A percentile compares a stretch with the other conserved stretches of the same genome.
Evolutionary conservation across 352 stramenopile genomes (phyloP).

Genomic region (Nothophytophthora sp.): DNA sequence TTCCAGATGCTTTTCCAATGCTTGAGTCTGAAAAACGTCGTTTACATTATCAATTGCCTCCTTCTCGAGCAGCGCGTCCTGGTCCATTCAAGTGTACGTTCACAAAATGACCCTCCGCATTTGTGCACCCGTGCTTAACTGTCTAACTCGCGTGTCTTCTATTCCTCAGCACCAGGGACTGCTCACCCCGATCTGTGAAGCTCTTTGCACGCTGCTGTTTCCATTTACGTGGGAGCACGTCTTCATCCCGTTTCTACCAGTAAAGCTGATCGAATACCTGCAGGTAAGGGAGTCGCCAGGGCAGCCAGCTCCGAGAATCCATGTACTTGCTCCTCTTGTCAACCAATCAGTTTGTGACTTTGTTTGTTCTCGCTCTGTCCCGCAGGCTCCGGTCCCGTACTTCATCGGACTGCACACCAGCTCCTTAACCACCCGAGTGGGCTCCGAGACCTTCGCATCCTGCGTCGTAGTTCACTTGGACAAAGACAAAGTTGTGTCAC

Average conservation of each 20-base stretch:
- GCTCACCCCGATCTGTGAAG: slow-evolving; percentile 79
- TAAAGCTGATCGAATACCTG: slow-evolving; percentile 84
- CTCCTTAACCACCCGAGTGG: slow-evolving; percentile 69
- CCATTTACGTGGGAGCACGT: slow-evolving; percentile 88
- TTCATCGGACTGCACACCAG: slow-evolving; percentile 87
- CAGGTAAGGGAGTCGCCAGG: slow-evolving; percentile 56
- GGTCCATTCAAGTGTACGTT: slow-evolving; percentile 75
- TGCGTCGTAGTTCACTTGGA: slow-evolving; percentile 86
- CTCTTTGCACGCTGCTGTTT: slow-evolving; percentile 77
- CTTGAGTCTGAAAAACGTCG: slow-evolving; percentile 76
- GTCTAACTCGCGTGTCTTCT: slow-evolving; percentile 2
- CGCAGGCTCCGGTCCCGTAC: slow-evolving; percentile 80
- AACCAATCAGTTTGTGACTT: not conserved
- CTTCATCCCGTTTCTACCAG: slow-evolving; percentile 84
- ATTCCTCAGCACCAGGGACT: slow-evolving; percentile 54
- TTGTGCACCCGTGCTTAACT: slow-evolving; percentile 2
- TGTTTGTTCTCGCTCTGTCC: not conserved
- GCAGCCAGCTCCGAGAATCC: no score
- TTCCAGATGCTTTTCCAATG: slow-evolving; percentile 85
- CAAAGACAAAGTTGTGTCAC: slow-evolving; percentile 82
- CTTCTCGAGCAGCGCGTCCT: slow-evolving; percentile 84
- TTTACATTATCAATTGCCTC: slow-evolving; percentile 82
- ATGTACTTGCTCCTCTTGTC: no score
- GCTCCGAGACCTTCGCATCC: slow-evolving; percentile 74
- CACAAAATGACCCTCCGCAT: not conserved